phyloP scores from a whole-genome alignment of 2,329 filamentous ascomycete genomes.

The Alternaria postmessia region DNA sequence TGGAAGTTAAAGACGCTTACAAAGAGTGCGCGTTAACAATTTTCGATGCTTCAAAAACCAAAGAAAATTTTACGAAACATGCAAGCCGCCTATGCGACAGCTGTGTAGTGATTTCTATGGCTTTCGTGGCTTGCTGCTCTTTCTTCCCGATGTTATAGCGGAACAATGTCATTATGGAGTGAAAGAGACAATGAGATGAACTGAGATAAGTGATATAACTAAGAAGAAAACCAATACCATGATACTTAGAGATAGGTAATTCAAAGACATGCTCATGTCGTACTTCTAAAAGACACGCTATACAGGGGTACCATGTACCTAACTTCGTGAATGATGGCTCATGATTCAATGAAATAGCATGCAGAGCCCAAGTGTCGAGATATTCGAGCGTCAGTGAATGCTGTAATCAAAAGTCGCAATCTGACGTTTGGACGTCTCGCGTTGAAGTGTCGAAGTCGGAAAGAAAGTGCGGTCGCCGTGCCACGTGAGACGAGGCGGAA shows the following conservation, averaged over 20 bases:
- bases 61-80: not conserved
- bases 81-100: not conserved
- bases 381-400: not conserved
- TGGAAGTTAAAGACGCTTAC: not conserved
- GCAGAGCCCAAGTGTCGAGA: not conserved
- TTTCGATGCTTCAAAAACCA: not conserved
- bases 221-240: not conserved
- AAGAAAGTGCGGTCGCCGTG: slow-evolving; percentile 8
- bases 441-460: slow-evolving; percentile 12
- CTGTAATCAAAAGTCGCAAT: not conserved
- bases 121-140: not conserved
- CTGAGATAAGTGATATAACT: not conserved
- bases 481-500: slow-evolving; percentile 20
- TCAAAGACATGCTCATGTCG: not conserved
- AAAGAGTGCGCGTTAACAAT: not conserved
- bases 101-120: not conserved
- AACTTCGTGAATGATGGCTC: not conserved
- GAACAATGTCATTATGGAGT: not conserved
- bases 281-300: not conserved
- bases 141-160: not conserved
- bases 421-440: slow-evolving; percentile 4
- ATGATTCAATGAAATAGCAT: not conserved
- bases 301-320: not conserved
- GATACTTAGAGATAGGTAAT: not conserved
- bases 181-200: not conserved